Evolutionary conservation across 2,329 filamentous ascomycete genomes (phyloP).

Genomic region (Chaetomiaceae sp.): DNA sequence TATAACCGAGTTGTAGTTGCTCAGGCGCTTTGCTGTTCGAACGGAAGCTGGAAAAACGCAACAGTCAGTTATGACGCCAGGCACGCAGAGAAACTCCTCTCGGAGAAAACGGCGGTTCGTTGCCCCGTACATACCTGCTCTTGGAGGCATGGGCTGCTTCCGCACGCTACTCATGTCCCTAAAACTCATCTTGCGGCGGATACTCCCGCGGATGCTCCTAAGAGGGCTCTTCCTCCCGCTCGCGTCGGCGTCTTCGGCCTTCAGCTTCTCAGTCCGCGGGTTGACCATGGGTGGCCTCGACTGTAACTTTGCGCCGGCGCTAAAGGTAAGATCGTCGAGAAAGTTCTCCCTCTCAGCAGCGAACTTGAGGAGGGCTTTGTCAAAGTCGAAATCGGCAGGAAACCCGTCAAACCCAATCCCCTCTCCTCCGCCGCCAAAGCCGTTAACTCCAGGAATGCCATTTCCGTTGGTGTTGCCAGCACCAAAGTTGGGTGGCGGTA

Average conservation of each 20-base stretch:
- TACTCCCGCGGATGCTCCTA: conserved; percentile 69
- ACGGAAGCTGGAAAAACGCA: conserved; percentile 47
- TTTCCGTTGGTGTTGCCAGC: conserved; percentile 23
- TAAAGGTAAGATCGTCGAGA: conserved; percentile 85
- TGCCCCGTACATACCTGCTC: conserved; percentile 54
- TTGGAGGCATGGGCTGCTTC: conserved; percentile 71
- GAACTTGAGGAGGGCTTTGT: conserved; percentile 88
- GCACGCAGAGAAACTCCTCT: too few species aligned
- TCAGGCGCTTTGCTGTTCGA: conserved; percentile 81
- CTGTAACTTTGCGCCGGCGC: conserved; percentile 73
- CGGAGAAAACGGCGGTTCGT: too few species aligned
- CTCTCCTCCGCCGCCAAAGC: conserved; percentile 26
- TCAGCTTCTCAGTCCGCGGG: conserved; percentile 76
- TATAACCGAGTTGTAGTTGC: conserved; percentile 98
- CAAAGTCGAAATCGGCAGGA: conserved; percentile 78
- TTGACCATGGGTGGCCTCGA: conserved; percentile 68
- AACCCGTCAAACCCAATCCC: conserved; percentile 32
- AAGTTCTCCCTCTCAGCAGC: conserved; percentile 93
- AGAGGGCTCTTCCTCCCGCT: conserved; percentile 53
- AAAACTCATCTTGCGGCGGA: conserved; percentile 87
- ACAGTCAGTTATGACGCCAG: too few species aligned
- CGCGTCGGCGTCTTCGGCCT: conserved; percentile 61
- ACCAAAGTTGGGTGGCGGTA: conserved; percentile 28
- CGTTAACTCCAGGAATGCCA: conserved; percentile 20
- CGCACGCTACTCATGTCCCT: conserved; percentile 93